These are phyloP conservation scores for Aspergillus oerlinghausenensis DNA, from an alignment of 2,329 filamentous ascomycete species.

Conservation along the genomic window DNA sequence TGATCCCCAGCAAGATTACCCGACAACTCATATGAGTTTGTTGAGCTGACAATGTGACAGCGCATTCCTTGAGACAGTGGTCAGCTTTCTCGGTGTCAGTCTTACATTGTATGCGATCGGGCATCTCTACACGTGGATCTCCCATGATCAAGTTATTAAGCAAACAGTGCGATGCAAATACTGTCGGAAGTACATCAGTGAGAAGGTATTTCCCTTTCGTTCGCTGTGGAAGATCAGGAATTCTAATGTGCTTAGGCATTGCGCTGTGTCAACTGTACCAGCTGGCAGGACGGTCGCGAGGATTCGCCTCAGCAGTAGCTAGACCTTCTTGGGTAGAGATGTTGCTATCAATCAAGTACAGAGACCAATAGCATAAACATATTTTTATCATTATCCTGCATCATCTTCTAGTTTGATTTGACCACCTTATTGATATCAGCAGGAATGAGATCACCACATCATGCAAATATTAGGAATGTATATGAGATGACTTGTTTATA, in stretches of 20 bases:
- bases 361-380: no score
- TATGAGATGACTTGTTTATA: background rate
- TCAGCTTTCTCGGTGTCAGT: constrained; percentile 64
- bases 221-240: background rate
- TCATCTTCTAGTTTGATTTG: background rate
- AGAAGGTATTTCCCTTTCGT: constrained; percentile 46
- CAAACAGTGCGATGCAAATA: constrained; percentile 63
- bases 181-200: constrained; percentile 47
- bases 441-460: background rate
- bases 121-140: constrained; percentile 56
- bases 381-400: no score
- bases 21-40: background rate
- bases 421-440: background rate
- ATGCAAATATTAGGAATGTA: background rate
- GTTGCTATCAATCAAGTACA: background rate
- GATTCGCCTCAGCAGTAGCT: constrained; percentile 25
- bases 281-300: constrained; percentile 54
- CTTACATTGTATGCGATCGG: constrained; percentile 62
- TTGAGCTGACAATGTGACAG: constrained; percentile 11
- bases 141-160: constrained; percentile 66
- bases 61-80: constrained; percentile 41
- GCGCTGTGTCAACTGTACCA: constrained; percentile 55
- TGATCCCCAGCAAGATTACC: constrained; percentile 1
- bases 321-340: background rate
- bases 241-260: constrained; percentile 30